Evolutionary conservation across 768 basidiomycete genomes (phyloP), one percentile per base, ranked within the genome.

Genomic region (Lentinula raphanica): DNA sequence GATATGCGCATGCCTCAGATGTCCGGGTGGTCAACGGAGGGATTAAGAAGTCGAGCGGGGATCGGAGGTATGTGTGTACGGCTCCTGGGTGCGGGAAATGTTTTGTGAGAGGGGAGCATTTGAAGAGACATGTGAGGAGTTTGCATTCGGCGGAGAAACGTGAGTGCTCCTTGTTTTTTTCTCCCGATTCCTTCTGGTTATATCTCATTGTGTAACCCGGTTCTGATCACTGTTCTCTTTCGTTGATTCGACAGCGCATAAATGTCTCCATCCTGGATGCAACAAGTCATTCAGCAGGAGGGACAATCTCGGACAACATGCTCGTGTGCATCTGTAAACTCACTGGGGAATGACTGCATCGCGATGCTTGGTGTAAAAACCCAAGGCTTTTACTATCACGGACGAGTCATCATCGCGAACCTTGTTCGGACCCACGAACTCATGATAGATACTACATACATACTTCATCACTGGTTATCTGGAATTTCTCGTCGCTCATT

Each of bases 91-190:
- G 83, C 59, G 73, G 72, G 13, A 83, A 83, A 67, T 76, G 75
- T 48, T 85, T 85, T 56, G 75, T 73, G 32, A 71, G 84, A n/a
- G 71, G 75, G 2, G 81, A 84, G 54, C 84, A 85, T 65, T 72
- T 85, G 39, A 81, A 82, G 65, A 71, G 83, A 19, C 83, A 84
- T 64, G 73, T 84, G 38, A 65, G 75, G 21, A 77, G 76, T 28
- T 74, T 84, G 36, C 83, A 84, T 66, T 80, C 81, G 29, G 68
- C 78, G 60, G 81, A 83, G 60, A 82, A 79, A 71, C 79, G 83
- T 84, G 58, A 60, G 83, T 65, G 35, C n/a, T n/a, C n/a, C n/a
- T 12, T 25, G 7, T 40, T 56, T 46, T 56, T 15, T 5, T 35
- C 32, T 35, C 13, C 9, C 8, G 0, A 35, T 13, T 35, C 13